phyloP scores from a whole-genome alignment of 805 yeast genomes.

The Myxozyma geophila region DNA sequence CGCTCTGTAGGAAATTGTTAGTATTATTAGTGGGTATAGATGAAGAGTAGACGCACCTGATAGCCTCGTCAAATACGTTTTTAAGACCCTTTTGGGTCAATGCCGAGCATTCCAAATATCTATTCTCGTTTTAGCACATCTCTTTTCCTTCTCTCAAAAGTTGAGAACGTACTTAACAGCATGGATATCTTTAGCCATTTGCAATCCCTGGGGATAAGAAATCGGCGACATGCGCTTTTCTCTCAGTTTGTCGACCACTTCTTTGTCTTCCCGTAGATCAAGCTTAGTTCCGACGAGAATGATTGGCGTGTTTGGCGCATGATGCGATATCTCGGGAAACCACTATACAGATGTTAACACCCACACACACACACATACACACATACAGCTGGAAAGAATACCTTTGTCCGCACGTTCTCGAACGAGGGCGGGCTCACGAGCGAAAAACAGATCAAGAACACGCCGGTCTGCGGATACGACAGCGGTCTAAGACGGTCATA shows the following conservation, averaged over 20 bases:
- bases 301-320: slow-evolving; percentile 70
- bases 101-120: slow-evolving; percentile 79
- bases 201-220: slow-evolving; percentile 62
- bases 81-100: slow-evolving; percentile 86
- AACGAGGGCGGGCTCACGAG: slow-evolving; percentile 80
- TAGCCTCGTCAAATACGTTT: slow-evolving; percentile 82
- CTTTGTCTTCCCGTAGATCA: slow-evolving; percentile 82
- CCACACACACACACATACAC: not conserved
- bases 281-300: slow-evolving; percentile 86
- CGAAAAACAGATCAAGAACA: slow-evolving; percentile 84
- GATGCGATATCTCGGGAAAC: slow-evolving; percentile 87
- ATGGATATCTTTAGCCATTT: slow-evolving; percentile 70
- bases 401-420: slow-evolving; percentile 74
- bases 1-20: slow-evolving; percentile 38
- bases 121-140: not conserved
- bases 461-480: slow-evolving; percentile 90
- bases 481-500: slow-evolving; percentile 88
- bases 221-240: slow-evolving; percentile 68
- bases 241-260: slow-evolving; percentile 64
- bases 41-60: slow-evolving; percentile 56
- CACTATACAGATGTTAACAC: slow-evolving; percentile 45
- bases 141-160: not conserved
- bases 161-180: slow-evolving; percentile 60
- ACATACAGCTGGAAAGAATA: not conserved
- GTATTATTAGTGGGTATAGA: too few species aligned